A percentile compares a stretch with the other conserved stretches of the same genome.
Evolutionary conservation across 164 flowering plant species (phyloP).

Genomic region (grape (Vitis vinifera)): DNA sequence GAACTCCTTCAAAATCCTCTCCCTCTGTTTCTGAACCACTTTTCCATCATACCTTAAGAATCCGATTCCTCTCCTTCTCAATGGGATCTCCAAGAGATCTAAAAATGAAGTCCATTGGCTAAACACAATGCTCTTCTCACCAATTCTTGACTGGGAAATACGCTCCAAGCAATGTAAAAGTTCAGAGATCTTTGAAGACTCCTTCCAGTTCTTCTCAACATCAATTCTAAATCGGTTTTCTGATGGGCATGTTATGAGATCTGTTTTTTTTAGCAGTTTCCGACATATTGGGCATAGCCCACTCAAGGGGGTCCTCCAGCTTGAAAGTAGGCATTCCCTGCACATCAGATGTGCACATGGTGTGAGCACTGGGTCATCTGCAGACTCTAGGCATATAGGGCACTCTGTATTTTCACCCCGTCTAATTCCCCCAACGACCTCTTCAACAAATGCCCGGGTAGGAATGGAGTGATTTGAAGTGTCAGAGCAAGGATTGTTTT

Average conservation of each 20-base stretch:
- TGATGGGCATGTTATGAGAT: constrained; percentile 76
- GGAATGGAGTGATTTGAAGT: constrained; percentile 29
- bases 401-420: constrained; percentile 66
- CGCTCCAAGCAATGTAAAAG: constrained; percentile 59
- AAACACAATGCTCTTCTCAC: constrained; percentile 76
- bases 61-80: constrained; percentile 46
- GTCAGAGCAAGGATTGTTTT: constrained; percentile 25
- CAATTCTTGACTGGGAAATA: constrained; percentile 29
- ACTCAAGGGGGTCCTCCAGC: constrained; percentile 50
- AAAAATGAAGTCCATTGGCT: constrained; percentile 92
- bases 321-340: constrained; percentile 74
- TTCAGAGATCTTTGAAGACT: constrained; percentile 62
- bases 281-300: constrained; percentile 79
- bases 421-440: constrained; percentile 65
- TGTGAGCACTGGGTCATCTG: constrained; percentile 78
- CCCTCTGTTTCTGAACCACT: constrained; percentile 62
- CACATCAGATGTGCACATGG: constrained; percentile 86
- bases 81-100: constrained; percentile 70
- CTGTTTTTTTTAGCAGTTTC: constrained; percentile 40
- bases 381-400: constrained; percentile 77
- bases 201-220: constrained; percentile 67
- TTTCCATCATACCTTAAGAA: constrained; percentile 78
- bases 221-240: constrained; percentile 56
- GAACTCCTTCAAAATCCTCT: constrained; percentile 64
- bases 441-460: constrained; percentile 62